Conservation (phyloP, 768 basidiomycete species). For the Xerocomellus dryophilus region DNA sequence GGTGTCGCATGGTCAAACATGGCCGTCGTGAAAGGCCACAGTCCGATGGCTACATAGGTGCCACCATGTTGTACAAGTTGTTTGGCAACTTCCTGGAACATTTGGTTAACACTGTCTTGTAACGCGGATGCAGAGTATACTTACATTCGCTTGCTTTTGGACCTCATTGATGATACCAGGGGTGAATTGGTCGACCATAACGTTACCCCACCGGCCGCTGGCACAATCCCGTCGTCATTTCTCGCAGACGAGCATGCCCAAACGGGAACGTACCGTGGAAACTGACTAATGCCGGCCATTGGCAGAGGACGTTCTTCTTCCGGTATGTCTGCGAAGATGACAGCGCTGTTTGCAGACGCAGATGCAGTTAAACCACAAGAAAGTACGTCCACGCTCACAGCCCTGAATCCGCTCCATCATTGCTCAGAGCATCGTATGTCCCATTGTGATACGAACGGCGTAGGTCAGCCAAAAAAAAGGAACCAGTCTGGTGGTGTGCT, state of each 20-base stretch:
- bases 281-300: conserved; percentile 2
- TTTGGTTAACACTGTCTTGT: neutral
- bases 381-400: neutral
- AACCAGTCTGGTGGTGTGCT: neutral
- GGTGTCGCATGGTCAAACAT: conserved; percentile 17
- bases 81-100: conserved; percentile 5
- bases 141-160: neutral
- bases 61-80: conserved; percentile 3
- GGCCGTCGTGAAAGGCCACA: conserved; percentile 16
- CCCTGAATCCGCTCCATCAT: neutral
- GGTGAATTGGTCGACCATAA: conserved; percentile 16
- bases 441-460: neutral
- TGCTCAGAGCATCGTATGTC: neutral
- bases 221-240: neutral
- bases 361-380: neutral
- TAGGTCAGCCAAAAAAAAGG: neutral
- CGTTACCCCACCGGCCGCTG: conserved; percentile 20
- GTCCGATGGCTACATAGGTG: neutral
- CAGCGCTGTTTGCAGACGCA: neutral
- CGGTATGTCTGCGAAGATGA: neutral
- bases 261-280: conserved; percentile 1
- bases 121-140: neutral
- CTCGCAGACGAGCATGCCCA: neutral
- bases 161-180: conserved; percentile 7
- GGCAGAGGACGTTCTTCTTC: neutral